Base-by-base conservation (phyloP, 2,329 filamentous ascomycete species). In the Pseudopithomyces maydicus region DNA sequence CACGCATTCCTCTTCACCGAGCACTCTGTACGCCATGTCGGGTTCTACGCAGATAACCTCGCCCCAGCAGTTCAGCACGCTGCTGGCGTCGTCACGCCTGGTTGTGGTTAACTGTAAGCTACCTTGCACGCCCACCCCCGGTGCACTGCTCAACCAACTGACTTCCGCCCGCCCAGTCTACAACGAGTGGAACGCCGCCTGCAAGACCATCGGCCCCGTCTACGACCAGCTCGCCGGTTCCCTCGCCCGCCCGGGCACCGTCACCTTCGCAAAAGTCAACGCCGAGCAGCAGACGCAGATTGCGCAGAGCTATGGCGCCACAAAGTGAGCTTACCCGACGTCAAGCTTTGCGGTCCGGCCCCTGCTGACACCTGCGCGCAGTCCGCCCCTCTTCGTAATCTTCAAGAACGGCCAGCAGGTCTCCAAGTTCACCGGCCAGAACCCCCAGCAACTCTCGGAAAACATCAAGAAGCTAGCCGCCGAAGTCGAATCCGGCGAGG, bases 301-400 rank as follows among this genome's bases (percentile, higher is more conserved):
- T 61, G 86, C 90, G 15, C 74, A 84, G 58, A 85, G 87, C 64
- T 95, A 96, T 79, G 81, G 82, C 62, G 83, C 98, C 70, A 88
- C 86, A 19, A 85, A 86, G 77, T 88, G 78, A 66, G 84, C 75
- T 41, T 56, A 33, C 39, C 53, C 50, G 32, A 38, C 43, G 41
- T 33, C 29, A 51, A 32, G 26, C n/a, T 29, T 20, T 56, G 32
- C 41, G 26, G 32, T 49, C 19, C 20, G 42, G 26, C 51, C 20
- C 38, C 46, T 29, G 55, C 62, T 67, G 58, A 69, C 39, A 19
- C 33, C 29, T 41, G 35, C 52, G 52, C 22, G 19, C 57, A 85
- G 84, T 62, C 93, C 94, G 72, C 95, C 95, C 8, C 96, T 93
- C n/a, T 97, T 98, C 76, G 85, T 98, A 71, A 84, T 97, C 70